Conservation (phyloP, 2,329 filamentous ascomycete species). For the Calonectria pseudoreteaudii region DNA sequence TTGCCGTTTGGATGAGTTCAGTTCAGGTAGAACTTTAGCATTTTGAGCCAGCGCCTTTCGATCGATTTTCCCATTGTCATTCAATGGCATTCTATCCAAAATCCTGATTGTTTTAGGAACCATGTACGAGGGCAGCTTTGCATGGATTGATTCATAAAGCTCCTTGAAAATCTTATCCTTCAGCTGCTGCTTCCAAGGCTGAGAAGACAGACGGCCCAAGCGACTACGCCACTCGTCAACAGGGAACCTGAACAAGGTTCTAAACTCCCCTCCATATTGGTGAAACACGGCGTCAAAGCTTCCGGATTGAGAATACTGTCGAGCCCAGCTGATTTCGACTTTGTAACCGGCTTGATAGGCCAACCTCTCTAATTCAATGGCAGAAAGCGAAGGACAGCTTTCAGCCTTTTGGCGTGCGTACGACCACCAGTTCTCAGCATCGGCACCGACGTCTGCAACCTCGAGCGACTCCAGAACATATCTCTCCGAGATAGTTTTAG, state of each 20-base stretch:
- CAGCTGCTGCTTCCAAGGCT: conserved; percentile 5
- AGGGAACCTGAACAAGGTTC: conserved; percentile 40
- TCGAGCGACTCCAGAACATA: conserved; percentile 29
- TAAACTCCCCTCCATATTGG: conserved; percentile 43
- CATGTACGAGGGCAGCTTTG: conserved; percentile 41
- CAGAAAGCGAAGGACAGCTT: conserved; percentile 18
- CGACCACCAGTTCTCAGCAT: conserved; percentile 24
- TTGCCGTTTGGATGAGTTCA: not conserved
- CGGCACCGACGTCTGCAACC: not conserved
- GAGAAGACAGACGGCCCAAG: not conserved
- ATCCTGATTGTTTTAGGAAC: conserved; percentile 36
- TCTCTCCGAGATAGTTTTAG: conserved; percentile 47
- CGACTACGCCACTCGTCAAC: conserved; percentile 14
- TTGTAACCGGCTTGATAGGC: conserved; percentile 54
- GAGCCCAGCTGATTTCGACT: conserved; percentile 59
- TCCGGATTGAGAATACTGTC: conserved; percentile 46
- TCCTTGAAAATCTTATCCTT: not conserved
- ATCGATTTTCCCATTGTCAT: conserved; percentile 12
- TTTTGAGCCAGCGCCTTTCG: conserved; percentile 48
- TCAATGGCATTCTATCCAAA: conserved; percentile 38
- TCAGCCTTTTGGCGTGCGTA: not conserved
- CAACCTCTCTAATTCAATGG: conserved; percentile 35
- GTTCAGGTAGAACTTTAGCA: conserved; percentile 39
- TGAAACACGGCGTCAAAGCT: conserved; percentile 46
- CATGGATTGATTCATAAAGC: not conserved